These are phyloP conservation scores for Solanum gracilifrons DNA, from an alignment of 257 asterid genomes.

Conservation along the genomic window DNA sequence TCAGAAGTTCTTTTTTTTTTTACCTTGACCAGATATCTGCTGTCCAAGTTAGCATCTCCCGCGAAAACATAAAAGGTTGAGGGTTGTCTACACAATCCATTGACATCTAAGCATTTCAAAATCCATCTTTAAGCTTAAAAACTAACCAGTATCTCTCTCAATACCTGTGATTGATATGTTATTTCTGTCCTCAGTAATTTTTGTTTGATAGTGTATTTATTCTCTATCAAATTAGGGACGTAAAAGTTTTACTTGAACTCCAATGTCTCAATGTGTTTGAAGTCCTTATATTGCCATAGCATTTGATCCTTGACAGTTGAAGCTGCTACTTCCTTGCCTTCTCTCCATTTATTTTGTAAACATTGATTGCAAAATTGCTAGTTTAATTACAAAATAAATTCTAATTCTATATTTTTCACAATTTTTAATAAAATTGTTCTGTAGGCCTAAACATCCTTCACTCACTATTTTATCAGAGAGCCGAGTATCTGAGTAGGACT, in stretches of 20 bases:
- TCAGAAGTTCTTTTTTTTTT: neutral
- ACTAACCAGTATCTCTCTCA: neutral
- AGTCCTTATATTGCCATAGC: neutral
- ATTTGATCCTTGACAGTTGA: neutral
- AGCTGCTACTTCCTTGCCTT: neutral
- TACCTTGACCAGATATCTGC: neutral
- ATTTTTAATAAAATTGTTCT: neutral
- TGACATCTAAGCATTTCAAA: neutral
- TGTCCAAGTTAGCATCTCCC: neutral
- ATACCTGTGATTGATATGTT: neutral
- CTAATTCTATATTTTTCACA: neutral
- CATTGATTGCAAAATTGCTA: neutral
- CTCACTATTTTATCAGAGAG: neutral
- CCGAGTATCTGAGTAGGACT: neutral
- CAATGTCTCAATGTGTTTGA: neutral
- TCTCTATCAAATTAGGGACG: neutral
- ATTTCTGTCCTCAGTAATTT: neutral
- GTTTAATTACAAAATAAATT: neutral
- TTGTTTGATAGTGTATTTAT: neutral
- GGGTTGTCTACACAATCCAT: neutral
- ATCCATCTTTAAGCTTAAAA: neutral
- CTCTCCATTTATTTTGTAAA: neutral
- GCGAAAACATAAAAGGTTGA: neutral
- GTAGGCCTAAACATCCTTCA: neutral
- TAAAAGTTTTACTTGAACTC: neutral